Base-by-base conservation (phyloP, 2,329 filamentous ascomycete species). In the Penicillium expansum region DNA sequence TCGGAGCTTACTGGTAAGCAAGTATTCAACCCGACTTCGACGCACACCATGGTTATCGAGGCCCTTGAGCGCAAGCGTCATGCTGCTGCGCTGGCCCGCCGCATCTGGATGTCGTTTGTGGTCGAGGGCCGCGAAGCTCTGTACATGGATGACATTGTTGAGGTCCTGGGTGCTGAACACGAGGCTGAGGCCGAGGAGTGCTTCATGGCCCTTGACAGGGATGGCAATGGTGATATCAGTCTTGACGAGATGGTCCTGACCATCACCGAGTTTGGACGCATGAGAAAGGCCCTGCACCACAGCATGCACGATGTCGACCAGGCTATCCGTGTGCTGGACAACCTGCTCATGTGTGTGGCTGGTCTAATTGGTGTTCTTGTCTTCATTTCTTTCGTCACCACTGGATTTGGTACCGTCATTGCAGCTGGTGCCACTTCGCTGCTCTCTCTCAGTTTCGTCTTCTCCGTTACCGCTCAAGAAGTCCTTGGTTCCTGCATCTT, bases 401-500 rank as follows among this genome's bases (percentile, higher is more conserved):
- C 85, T 69, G 91, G 84, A 68, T 94, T 97, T 69, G 85, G 90
- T 52, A 90, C 89, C 3, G 95, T 91, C 6, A 83, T 97, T 38
- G 89, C 92, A 5, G 96, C 92, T 10, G 91, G 92, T 48, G 93
- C 93, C 61, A 97, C 94, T 1, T 89, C 94, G 0, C 82, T 99
- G 41, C 85, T 99, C 10, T 97, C 93, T 6, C 80, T 97, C n/a
- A 97, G 93, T 4, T 99, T 99, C 77, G 89, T 97, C 66, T 97
- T 99, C 74, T 88, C 92, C 24, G 88, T 89, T 55, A 97, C 92
- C 1, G 88, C 89, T 4, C 92, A 97, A 75, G 94, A 99, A 75
- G 89, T 99, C 62, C 84, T 99, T n/a, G 93, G 93, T 69, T 97
- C 92, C 37, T 97, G 93, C 79, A 96, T 99, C 69, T 99, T 99